Evolutionary conservation across 148 eudicot species (phyloP), one percentile per base, ranked within the genome.

Genomic region (Chenopodium berlandieri): DNA sequence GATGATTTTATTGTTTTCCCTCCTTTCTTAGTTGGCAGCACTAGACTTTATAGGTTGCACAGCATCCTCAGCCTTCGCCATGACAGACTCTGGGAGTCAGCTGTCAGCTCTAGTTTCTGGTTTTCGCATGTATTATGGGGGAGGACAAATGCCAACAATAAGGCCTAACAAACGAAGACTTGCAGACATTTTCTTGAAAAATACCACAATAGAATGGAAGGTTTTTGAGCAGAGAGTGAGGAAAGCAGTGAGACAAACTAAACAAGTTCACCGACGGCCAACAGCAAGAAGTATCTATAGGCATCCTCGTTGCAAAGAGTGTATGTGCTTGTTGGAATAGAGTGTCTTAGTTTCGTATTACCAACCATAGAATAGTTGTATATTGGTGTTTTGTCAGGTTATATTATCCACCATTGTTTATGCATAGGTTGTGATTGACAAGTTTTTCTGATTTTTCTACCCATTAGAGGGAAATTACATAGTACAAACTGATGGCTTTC

Each of bases 51-150:
- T 97, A 82, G 95, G 86, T 48, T 89, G 97, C 87, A 91, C 97
- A 4, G 98, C 99, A 31, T 82, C 99, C 13, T 89, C 89, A 74
- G 90, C 85, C 14, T 97, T 97, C 84, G 98, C 99, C 73, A 97
- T 97, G 99, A 97, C 99, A 2, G 99, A 97, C 81, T 93, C 98
- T 0, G 99, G 99, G 69, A 97, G 99, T 86, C 99, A 97, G 83
- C 85, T 97, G 31, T 97, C 99, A 27, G 94, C 99, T 73, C 82
- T 97, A 63, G 93, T 94, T 46, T 91, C 98, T 16, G 99, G 99
- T 73, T 92, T 71, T 75, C 88, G 99, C 48, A 90, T 97, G 76
- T 97, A 92, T 83, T 94, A 87, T 66, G 99, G 99, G 16, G 94
- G 94, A 31, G 99, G 99, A 22, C 86, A 83, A 87, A 97, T 91